A percentile compares a stretch with the other conserved stretches of the same genome.
phyloP scores from a whole-genome alignment of 345 rosid species.

The Eucalyptus globulus region DNA sequence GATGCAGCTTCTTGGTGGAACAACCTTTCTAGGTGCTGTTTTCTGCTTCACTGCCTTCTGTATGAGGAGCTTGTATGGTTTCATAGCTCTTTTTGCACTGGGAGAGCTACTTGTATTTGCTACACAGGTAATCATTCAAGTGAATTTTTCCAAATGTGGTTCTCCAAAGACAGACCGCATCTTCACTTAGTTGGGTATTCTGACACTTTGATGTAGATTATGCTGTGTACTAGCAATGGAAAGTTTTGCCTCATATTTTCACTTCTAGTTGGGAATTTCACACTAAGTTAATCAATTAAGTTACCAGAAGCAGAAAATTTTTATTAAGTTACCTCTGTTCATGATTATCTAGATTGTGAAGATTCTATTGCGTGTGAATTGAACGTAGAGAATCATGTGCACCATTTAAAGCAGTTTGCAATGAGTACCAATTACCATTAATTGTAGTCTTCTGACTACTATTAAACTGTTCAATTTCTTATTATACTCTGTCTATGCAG shows the following conservation, averaged over 20 bases:
- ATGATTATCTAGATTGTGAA: background rate
- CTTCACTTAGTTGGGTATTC: background rate
- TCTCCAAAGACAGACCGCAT: background rate
- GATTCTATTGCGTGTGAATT: background rate
- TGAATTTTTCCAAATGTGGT: background rate
- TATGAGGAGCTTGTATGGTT: constrained; percentile 55
- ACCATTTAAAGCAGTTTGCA: background rate
- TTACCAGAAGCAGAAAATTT: background rate
- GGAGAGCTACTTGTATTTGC: constrained; percentile 94
- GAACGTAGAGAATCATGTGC: background rate
- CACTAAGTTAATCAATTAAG: background rate
- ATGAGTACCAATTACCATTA: background rate
- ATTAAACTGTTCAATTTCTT: background rate
- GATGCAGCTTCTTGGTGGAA: constrained; percentile 66
- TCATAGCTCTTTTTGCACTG: constrained; percentile 60
- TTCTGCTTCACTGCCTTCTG: constrained; percentile 84
- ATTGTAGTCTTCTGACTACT: background rate
- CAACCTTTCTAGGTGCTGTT: constrained; percentile 69
- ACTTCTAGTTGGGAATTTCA: background rate
- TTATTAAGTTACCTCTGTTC: background rate
- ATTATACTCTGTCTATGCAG: background rate
- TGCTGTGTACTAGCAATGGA: background rate
- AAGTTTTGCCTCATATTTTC: background rate
- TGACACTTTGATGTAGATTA: background rate
- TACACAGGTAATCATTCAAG: constrained; percentile 57